These are phyloP conservation scores for Bipolaris zeicola DNA, from an alignment of 2,329 filamentous ascomycete species.

Conservation along the genomic window DNA sequence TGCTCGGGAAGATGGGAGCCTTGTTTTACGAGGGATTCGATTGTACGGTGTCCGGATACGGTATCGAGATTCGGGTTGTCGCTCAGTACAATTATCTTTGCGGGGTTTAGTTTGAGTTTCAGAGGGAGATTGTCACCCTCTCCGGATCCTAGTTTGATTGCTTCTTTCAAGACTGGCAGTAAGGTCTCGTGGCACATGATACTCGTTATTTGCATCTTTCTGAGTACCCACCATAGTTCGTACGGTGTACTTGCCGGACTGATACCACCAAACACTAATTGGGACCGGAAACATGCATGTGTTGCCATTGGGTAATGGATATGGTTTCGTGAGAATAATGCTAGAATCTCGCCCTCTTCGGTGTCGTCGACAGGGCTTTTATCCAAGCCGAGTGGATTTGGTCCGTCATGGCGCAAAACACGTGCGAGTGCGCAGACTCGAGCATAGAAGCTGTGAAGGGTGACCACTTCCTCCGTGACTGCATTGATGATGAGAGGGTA, in stretches of 20 bases:
- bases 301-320: constrained; percentile 41
- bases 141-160: constrained; percentile 34
- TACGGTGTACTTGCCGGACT: constrained; percentile 40
- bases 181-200: constrained; percentile 38
- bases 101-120: constrained; percentile 28
- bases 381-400: constrained; percentile 29
- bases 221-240: constrained; percentile 41
- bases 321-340: constrained; percentile 36
- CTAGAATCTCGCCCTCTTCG: constrained; percentile 39
- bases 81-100: constrained; percentile 36
- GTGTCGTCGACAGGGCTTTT: constrained; percentile 31
- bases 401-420: constrained; percentile 34
- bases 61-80: constrained; percentile 26
- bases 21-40: constrained; percentile 32
- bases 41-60: constrained; percentile 28
- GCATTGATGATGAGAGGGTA: constrained; percentile 41
- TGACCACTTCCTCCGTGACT: constrained; percentile 29
- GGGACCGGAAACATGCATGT: constrained; percentile 39
- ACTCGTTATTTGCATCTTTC: constrained; percentile 40
- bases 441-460: constrained; percentile 37
- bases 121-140: constrained; percentile 26
- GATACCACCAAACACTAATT: constrained; percentile 40
- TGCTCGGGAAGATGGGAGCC: constrained; percentile 26
- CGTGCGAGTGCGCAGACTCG: constrained; percentile 35
- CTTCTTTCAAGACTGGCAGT: constrained; percentile 30